phyloP scores from a whole-genome alignment of 192 early-diverging fungal genomes.

The Borealophlyctis nickersoniae region DNA sequence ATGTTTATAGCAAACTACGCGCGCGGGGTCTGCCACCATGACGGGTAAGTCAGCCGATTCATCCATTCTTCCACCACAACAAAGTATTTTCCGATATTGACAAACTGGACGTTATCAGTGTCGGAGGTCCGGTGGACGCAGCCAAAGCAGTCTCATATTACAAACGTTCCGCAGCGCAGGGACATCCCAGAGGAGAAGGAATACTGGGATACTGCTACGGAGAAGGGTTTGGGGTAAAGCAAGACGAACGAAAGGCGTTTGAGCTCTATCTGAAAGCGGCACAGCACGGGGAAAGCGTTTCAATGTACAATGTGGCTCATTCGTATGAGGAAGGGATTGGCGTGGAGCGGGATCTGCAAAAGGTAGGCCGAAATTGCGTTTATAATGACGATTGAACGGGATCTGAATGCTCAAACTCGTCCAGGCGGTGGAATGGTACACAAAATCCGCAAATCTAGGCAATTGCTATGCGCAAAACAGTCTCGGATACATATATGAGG shows the following conservation, averaged over 20 bases:
- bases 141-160: constrained; percentile 72
- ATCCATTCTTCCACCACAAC: too few species aligned
- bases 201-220: constrained; percentile 85
- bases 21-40: constrained; percentile 80
- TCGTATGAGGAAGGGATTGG: constrained; percentile 59
- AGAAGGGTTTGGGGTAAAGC: constrained; percentile 74
- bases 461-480: constrained; percentile 76
- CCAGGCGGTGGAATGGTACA: constrained; percentile 59
- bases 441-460: constrained; percentile 55
- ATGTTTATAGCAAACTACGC: constrained; percentile 72
- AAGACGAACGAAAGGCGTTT: constrained; percentile 65
- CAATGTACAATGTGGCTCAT: constrained; percentile 62
- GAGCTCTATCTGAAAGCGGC: constrained; percentile 50
- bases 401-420: too few species aligned
- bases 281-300: constrained; percentile 43
- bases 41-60: too few species aligned
- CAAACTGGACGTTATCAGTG: too few species aligned
- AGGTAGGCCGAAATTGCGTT: constrained; percentile 13
- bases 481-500: constrained; percentile 80
- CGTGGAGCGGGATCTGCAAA: constrained; percentile 26
- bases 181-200: constrained; percentile 50
- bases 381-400: too few species aligned
- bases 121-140: constrained; percentile 68
- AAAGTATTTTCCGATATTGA: too few species aligned
- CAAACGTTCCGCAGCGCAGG: constrained; percentile 50